These are phyloP conservation scores for Salvia splendens DNA, from an alignment of 257 asterid species.

Conservation along the genomic window DNA sequence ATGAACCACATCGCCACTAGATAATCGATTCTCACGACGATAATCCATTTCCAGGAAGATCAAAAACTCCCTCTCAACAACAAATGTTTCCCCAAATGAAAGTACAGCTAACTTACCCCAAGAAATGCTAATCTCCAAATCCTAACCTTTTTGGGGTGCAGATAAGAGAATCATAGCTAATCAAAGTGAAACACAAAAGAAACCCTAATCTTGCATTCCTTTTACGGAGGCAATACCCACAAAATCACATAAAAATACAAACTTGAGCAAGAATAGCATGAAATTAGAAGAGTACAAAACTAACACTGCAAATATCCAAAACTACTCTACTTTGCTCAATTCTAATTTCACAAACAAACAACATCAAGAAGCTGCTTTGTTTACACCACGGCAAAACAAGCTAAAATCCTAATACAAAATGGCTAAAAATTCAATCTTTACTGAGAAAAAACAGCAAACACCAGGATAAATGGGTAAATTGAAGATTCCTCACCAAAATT, in stretches of 20 bases:
- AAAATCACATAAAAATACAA: slow-evolving; percentile 8
- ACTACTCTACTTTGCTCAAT: neutral
- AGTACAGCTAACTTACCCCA: neutral
- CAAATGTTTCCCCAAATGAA: slow-evolving; percentile 27
- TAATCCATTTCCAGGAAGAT: slow-evolving; percentile 47
- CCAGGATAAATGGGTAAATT: neutral
- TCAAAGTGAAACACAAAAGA: slow-evolving; percentile 9
- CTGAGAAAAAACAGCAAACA: neutral
- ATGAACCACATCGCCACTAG: slow-evolving; percentile 61
- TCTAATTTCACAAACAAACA: slow-evolving; percentile 4
- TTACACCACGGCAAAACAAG: slow-evolving; percentile 10
- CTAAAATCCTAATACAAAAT: neutral
- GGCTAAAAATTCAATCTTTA: slow-evolving; percentile 24
- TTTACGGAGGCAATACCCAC: neutral
- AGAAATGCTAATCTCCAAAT: slow-evolving; percentile 24
- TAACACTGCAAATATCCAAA: neutral
- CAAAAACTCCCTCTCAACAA: neutral
- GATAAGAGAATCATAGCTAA: slow-evolving; percentile 12
- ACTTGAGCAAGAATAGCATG: neutral
- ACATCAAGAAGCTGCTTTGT: slow-evolving; percentile 16
- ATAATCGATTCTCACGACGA: slow-evolving; percentile 45
- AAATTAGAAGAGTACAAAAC: neutral
- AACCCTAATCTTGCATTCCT: slow-evolving; percentile 5
- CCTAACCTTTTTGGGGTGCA: slow-evolving; percentile 17
- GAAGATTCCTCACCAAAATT: slow-evolving; percentile 32